Conservation (phyloP, 2,329 filamentous ascomycete species). For the Aureobasidium uvarum region DNA sequence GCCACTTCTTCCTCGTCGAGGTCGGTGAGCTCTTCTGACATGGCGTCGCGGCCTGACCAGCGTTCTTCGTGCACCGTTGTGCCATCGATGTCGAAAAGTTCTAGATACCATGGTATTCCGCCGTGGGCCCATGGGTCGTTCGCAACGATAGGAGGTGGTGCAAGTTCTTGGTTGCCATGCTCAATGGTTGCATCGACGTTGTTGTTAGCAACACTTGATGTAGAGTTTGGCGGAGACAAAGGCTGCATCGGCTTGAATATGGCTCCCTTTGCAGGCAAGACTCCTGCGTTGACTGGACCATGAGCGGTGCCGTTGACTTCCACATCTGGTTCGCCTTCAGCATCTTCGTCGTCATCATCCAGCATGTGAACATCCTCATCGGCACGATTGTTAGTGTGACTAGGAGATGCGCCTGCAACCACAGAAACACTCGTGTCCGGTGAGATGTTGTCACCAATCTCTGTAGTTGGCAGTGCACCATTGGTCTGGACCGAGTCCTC, state of each 20-base stretch:
- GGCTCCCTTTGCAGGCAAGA: constrained; percentile 4
- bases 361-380: constrained; percentile 34
- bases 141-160: constrained; percentile 34
- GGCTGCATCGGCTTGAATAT: constrained; percentile 35
- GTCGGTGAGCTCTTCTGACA: constrained; percentile 80
- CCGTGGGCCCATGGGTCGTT: constrained; percentile 55
- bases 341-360: constrained; percentile 31
- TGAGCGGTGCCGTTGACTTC: not conserved
- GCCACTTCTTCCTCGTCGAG: constrained; percentile 88
- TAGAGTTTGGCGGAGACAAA: constrained; percentile 39
- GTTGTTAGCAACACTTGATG: constrained; percentile 44
- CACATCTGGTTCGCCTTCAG: constrained; percentile 29
- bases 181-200: constrained; percentile 29
- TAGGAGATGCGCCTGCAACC: constrained; percentile 40
- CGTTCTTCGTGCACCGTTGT: constrained; percentile 76
- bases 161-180: not conserved
- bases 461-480: constrained; percentile 20
- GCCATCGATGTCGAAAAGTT: constrained; percentile 73
- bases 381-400: constrained; percentile 15
- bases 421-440: constrained; percentile 40
- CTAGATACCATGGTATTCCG: constrained; percentile 84
- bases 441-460: constrained; percentile 25
- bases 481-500: constrained; percentile 47
- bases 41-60: constrained; percentile 68
- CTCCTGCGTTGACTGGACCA: not conserved